phyloP scores from a whole-genome alignment of 768 basidiomycete genomes.

The Rhizopogon roseolus region DNA sequence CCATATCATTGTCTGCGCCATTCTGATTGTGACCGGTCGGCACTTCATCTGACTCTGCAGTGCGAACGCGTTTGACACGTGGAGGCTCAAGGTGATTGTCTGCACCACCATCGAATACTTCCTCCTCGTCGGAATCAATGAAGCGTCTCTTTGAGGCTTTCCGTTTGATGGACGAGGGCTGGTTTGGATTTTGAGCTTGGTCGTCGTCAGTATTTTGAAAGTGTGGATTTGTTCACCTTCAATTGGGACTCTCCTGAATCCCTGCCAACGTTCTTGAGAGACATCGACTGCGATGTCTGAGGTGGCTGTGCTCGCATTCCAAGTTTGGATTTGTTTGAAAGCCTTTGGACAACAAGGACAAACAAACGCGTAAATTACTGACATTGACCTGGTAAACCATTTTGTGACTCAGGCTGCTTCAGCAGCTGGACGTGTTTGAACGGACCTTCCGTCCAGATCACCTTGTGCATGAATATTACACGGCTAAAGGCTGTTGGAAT shows the following conservation, averaged over 20 bases:
- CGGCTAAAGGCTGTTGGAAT: neutral
- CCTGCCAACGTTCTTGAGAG: constrained; percentile 5
- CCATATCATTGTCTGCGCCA: constrained; percentile 39
- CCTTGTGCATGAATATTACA: neutral
- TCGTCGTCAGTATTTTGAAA: neutral
- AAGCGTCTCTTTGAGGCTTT: constrained; percentile 20
- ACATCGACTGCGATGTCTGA: neutral
- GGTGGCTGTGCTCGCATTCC: constrained; percentile 8
- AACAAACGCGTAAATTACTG: constrained; percentile 15
- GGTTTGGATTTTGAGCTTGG: neutral
- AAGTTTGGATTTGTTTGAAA: neutral
- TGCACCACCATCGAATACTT: constrained; percentile 29
- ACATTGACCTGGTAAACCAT: no score
- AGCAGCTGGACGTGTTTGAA: no score
- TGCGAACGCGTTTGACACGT: constrained; percentile 20
- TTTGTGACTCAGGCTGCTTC: no score
- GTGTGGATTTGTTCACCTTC: constrained; percentile 15
- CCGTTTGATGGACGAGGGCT: constrained; percentile 17
- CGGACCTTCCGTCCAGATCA: no score
- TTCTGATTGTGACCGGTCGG: constrained; percentile 22
- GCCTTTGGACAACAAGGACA: constrained; percentile 8
- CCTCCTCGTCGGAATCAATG: constrained; percentile 33
- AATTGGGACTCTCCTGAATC: constrained; percentile 4
- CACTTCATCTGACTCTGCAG: constrained; percentile 23
- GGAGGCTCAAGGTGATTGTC: constrained; percentile 56